Percentiles rank a stretch among this genome's conserved stretches.
These are phyloP conservation scores for Pezicula neosporulosa DNA, from an alignment of 2,329 filamentous ascomycete genomes.

Conservation along the genomic window DNA sequence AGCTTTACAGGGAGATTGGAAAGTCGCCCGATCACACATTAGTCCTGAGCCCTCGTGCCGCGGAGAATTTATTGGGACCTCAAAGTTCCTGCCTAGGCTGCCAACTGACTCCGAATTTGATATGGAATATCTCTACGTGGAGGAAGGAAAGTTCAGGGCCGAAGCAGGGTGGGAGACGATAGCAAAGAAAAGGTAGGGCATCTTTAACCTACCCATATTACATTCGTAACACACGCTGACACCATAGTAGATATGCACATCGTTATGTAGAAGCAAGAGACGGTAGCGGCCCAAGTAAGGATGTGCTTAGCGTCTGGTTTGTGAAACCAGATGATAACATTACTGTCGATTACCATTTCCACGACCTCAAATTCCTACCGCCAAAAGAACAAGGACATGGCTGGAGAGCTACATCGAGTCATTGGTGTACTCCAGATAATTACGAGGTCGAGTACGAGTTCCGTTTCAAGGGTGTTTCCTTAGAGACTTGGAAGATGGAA, in stretches of 20 bases:
- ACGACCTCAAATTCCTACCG: slow-evolving; percentile 61
- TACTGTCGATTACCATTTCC: slow-evolving; percentile 71
- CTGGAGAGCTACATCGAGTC: slow-evolving; percentile 64
- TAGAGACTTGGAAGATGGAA: slow-evolving; percentile 55
- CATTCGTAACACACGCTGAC: not conserved
- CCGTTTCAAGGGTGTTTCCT: slow-evolving; percentile 51
- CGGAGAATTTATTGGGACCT: slow-evolving; percentile 62
- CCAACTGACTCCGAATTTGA: slow-evolving; percentile 46
- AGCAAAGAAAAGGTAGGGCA: slow-evolving; percentile 19
- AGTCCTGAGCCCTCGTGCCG: slow-evolving; percentile 55
- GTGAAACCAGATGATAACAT: slow-evolving; percentile 58
- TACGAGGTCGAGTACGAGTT: slow-evolving; percentile 72
- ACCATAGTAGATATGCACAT: slow-evolving; percentile 67
- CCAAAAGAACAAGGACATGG: slow-evolving; percentile 22
- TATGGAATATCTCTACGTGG: slow-evolving; percentile 62
- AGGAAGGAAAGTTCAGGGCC: slow-evolving; percentile 62
- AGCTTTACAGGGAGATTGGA: slow-evolving; percentile 69
- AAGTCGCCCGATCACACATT: slow-evolving; percentile 52
- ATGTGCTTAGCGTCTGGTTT: slow-evolving; percentile 71
- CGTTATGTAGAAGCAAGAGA: slow-evolving; percentile 54
- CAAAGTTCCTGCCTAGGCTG: slow-evolving; percentile 59
- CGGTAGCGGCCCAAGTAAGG: slow-evolving; percentile 27
- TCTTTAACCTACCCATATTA: not conserved
- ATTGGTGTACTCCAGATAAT: slow-evolving; percentile 68
- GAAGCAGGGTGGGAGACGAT: slow-evolving; percentile 29